Base-by-base conservation (phyloP, 2,329 filamentous ascomycete species). In the Biscogniauxia mediterranea region DNA sequence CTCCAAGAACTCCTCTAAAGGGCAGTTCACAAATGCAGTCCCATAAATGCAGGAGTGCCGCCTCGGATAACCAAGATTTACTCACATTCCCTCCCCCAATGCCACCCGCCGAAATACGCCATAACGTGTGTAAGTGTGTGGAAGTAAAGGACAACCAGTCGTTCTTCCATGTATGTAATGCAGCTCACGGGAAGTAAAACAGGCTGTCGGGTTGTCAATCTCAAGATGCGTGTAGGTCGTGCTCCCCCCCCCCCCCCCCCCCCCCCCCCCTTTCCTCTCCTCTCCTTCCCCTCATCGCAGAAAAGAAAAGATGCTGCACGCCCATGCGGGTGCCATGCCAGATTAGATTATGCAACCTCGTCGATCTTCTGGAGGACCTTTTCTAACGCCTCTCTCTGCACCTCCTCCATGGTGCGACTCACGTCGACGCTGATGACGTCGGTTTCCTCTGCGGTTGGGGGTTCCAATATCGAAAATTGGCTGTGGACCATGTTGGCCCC, bases 401-500 rank as follows among this genome's bases (percentile, higher is more conserved):
- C 89, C 56, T 85, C 78, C 55, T 87, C 78, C 67, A 83, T 66
- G 58, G 83, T 72, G 61, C 81, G 76, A 78, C 85, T 86, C 59
- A 90, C 89, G 73, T 93, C 89, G 61, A 94, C 80, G 58, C 80
- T 85, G 64, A 93, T 82, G 63, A 91, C 89, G 75, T 95, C 91
- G 21, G 76, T 82, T 72, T 93, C 90, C 59, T 91, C 86, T 53
- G 78, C 76, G 56, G 82, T 82, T 0, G 95, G 95, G 64, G 89
- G 87, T 78, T 99, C 94, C n/a, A 99, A 83, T 57, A 88, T 89
- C 64, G 89, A 86, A 67, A 98, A 90, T 75, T 99, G 95, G 77
- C 92, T 96, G 71, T 90, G 88, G 8, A 99, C 93, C 94, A 99
- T 98, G 70, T 87, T 86, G 68, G 92, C 90, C 70, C 95, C 94